Evolutionary conservation across 1,284 basidiomycete genomes (phyloP), one percentile per base, ranked within the genome.

Genomic region (Pisolithus thermaeus): DNA sequence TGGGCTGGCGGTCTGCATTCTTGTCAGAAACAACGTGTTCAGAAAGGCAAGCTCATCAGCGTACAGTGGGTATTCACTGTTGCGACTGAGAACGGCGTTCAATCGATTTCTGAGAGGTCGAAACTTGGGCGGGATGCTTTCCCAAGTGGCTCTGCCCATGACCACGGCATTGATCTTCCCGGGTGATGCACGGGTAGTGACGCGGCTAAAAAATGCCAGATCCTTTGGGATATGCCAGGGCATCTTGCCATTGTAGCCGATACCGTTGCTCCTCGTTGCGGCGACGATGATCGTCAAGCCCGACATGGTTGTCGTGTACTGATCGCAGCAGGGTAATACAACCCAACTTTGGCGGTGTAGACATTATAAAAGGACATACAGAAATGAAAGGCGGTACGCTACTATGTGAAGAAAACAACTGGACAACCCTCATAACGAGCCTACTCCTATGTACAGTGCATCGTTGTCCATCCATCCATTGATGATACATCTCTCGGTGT

Each of bases 71-170:
- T 85, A 87, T 27, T 75, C 68, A 7, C 64, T 47, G 59, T 87
- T 83, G 28, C 81, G 75, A 58, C 84, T 92, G 35, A 97, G 74
- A 35, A 99, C 84, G 14, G 96, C 69, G 65, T 99, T 99, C 54
- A 81, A 58, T 38, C 97, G 76, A 30, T 79, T 80, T 41, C 79
- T 75, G 25, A 99, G 75, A 3, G 97, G 97, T 55, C 90, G 80
- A 71, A 90, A 92, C 67, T 84, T 90, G 7, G 65, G 59, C n/a
- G 97, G 96, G 54, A 99, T 99, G 66, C 91, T 92, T 68, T 97
- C 92, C 97, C 97, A 99, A 18, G 94, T 97, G 63, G 92, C 95
- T 46, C 95, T 78, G 6, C 97, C 97, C 97, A 99, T 99, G 53
- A 99, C 74, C 36, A 98, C 87, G 2, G 82, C 84, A 68, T 99